These are phyloP conservation scores for Amorphotheca resinae DNA, from an alignment of 495 filamentous ascomycete genomes.

Conservation along the genomic window DNA sequence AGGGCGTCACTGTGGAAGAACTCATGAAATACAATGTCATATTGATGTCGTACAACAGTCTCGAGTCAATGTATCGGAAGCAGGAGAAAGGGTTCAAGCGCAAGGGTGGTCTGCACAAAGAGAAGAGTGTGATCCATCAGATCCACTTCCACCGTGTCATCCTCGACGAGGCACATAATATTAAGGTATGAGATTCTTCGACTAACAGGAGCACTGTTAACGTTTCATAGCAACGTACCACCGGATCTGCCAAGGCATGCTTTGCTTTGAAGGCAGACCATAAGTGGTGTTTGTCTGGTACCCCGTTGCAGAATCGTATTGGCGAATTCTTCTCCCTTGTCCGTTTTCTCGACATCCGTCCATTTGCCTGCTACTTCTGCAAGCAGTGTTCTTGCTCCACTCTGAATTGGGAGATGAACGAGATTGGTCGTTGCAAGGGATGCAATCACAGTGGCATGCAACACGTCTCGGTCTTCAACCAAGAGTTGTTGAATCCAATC, in stretches of 20 bases:
- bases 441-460: constrained; percentile 62
- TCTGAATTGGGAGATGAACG: constrained; percentile 71
- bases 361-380: constrained; percentile 90
- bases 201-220: constrained; percentile 14
- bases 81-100: constrained; percentile 84
- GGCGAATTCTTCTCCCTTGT: constrained; percentile 94
- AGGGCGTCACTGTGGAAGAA: constrained; percentile 57
- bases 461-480: constrained; percentile 92
- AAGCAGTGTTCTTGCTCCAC: constrained; percentile 65
- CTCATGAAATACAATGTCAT: constrained; percentile 79
- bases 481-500: constrained; percentile 81
- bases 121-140: constrained; percentile 77
- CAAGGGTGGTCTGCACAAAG: constrained; percentile 59
- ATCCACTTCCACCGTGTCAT: constrained; percentile 84
- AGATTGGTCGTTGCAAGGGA: constrained; percentile 48
- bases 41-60: constrained; percentile 89
- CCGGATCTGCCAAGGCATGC: constrained; percentile 86
- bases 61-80: constrained; percentile 85
- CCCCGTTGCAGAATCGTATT: constrained; percentile 90
- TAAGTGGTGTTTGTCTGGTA: constrained; percentile 92
- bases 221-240: constrained; percentile 44
- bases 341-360: constrained; percentile 74
- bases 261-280: constrained; percentile 77
- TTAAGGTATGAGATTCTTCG: constrained; percentile 41
- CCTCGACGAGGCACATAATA: constrained; percentile 91